Percentiles rank a stretch among this genome's conserved stretches.
These are phyloP conservation scores for Aspergillus cavernicola DNA, from an alignment of 495 filamentous ascomycete genomes.

Conservation along the genomic window DNA sequence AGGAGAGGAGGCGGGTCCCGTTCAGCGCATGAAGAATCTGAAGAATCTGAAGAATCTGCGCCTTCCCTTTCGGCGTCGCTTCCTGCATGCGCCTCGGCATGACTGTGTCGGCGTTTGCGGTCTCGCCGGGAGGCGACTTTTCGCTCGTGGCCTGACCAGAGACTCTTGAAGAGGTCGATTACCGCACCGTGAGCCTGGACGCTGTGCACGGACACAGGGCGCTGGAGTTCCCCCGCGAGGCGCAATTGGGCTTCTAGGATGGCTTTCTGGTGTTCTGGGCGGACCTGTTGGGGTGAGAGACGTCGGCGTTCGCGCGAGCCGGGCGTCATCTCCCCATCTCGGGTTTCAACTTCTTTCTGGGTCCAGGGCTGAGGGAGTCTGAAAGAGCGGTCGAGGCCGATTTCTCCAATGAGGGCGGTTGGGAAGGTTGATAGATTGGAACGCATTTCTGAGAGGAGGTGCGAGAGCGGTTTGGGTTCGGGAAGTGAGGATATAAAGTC, in stretches of 20 bases:
- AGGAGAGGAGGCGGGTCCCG: constrained; percentile 49
- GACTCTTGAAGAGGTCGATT: constrained; percentile 66
- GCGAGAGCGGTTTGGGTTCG: constrained; percentile 63
- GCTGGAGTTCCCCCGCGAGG: constrained; percentile 75
- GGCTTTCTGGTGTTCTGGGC: constrained; percentile 70
- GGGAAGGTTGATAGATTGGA: constrained; percentile 59
- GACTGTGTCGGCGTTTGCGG: constrained; percentile 40
- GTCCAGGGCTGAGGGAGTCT: constrained; percentile 69
- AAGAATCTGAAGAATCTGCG: no score
- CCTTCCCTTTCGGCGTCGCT: constrained; percentile 35
- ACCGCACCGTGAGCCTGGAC: constrained; percentile 86
- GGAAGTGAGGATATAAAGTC: constrained; percentile 70
- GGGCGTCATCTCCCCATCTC: constrained; percentile 61
- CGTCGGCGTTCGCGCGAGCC: constrained; percentile 76
- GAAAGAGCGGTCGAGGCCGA: constrained; percentile 84
- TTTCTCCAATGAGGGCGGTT: constrained; percentile 75
- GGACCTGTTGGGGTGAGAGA: constrained; percentile 71
- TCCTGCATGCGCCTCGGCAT: constrained; percentile 25
- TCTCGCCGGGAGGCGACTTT: constrained; percentile 62
- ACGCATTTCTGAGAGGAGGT: constrained; percentile 62
- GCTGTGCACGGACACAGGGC: constrained; percentile 84
- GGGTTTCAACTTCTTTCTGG: constrained; percentile 44
- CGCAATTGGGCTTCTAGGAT: constrained; percentile 79
- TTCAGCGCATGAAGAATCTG: no score
- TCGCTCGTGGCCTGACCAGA: constrained; percentile 83